phyloP scores from a whole-genome alignment of 768 basidiomycete genomes.

The Pulveroboletus frians region DNA sequence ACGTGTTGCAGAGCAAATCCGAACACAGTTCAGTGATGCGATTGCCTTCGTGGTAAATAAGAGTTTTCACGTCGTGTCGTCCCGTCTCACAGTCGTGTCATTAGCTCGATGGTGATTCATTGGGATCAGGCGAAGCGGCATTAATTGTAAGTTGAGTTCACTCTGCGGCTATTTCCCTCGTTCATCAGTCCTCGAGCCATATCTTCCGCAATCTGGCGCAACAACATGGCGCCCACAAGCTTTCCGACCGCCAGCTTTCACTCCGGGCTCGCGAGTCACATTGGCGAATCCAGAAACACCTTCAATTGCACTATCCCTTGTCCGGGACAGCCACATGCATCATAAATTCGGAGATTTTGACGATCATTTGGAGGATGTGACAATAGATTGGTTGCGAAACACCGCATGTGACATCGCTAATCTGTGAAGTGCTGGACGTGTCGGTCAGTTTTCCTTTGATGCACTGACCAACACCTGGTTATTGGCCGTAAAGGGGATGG shows the following conservation, averaged over 20 bases:
- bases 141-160: slow-evolving; percentile 45
- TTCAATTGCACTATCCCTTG: slow-evolving; percentile 42
- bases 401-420: slow-evolving; percentile 26
- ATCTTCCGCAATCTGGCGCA: slow-evolving; percentile 37
- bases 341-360: slow-evolving; percentile 73
- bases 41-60: slow-evolving; percentile 64
- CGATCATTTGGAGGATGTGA: slow-evolving; percentile 74
- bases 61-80: background rate
- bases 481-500: background rate
- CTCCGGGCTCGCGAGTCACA: slow-evolving; percentile 41
- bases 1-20: slow-evolving; percentile 53
- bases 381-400: slow-evolving; percentile 45
- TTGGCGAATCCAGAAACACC: slow-evolving; percentile 45
- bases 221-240: slow-evolving; percentile 46
- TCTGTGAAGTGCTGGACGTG: slow-evolving; percentile 5
- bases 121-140: slow-evolving; percentile 49
- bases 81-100: slow-evolving; percentile 3
- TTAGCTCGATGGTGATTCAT: slow-evolving; percentile 57
- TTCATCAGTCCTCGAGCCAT: slow-evolving; percentile 40
- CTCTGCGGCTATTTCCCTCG: background rate
- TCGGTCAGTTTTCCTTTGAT: background rate
- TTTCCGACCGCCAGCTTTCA: slow-evolving; percentile 39
- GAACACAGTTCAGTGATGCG: slow-evolving; percentile 49
- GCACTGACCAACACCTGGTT: background rate
- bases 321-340: slow-evolving; percentile 48